Conservation (phyloP, 1,284 basidiomycete genomes). For the Ganoderma multipileum region DNA sequence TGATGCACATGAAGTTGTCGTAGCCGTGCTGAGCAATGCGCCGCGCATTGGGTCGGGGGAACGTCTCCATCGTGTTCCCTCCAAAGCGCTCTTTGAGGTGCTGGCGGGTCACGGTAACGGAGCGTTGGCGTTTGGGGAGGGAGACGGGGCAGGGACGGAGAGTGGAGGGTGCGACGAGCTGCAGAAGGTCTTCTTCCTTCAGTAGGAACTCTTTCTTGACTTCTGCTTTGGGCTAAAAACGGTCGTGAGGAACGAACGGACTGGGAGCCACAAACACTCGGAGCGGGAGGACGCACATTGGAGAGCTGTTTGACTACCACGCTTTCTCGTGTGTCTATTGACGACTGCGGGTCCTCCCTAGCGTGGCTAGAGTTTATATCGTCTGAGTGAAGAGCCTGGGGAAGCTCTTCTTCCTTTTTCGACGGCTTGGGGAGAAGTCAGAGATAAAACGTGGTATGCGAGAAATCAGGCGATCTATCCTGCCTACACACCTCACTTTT, state of each 20-base stretch:
- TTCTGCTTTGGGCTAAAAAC: constrained; percentile 20
- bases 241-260: neutral
- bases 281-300: neutral
- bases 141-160: constrained; percentile 23
- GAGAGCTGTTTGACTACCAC: neutral
- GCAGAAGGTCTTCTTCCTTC: constrained; percentile 23
- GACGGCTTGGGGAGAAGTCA: neutral
- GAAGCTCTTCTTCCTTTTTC: neutral
- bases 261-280: neutral
- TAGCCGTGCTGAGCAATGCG: constrained; percentile 38
- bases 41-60: constrained; percentile 36
- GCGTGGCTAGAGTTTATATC: neutral
- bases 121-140: constrained; percentile 12
- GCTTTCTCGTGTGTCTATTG: neutral
- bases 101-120: constrained; percentile 33
- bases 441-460: neutral
- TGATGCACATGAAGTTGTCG: constrained; percentile 45
- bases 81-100: constrained; percentile 45
- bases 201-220: constrained; percentile 26
- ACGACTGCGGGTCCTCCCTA: neutral
- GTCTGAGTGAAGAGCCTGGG: neutral
- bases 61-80: constrained; percentile 41
- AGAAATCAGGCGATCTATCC: neutral
- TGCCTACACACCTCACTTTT: neutral
- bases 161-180: constrained; percentile 16